Evolutionary conservation across 805 yeast genomes (phyloP).

Genomic region (Kodamaea nitidulidarum): DNA sequence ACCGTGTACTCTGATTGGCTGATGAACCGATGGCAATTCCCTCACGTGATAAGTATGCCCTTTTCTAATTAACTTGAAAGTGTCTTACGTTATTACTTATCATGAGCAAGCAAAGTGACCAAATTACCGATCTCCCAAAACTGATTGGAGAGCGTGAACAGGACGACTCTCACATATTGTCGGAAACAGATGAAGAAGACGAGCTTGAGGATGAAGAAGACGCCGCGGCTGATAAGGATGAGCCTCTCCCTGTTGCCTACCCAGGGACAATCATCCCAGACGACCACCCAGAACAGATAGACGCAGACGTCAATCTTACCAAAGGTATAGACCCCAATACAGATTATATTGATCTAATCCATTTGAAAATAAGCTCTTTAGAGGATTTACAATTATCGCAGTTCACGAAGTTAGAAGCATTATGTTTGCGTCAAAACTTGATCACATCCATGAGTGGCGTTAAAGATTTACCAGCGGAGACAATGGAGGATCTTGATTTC

Average conservation of each 20-base stretch:
- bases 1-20: neutral
- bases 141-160: constrained; percentile 9
- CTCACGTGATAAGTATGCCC: constrained; percentile 3
- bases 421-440: constrained; percentile 82
- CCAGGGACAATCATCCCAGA: constrained; percentile 46
- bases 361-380: constrained; percentile 61
- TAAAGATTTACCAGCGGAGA: constrained; percentile 57
- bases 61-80: neutral
- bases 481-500: constrained; percentile 74
- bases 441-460: constrained; percentile 58
- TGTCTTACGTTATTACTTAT: neutral
- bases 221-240: constrained; percentile 21
- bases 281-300: constrained; percentile 49
- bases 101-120: constrained; percentile 1
- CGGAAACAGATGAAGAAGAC: constrained; percentile 20
- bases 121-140: constrained; percentile 9
- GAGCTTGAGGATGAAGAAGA: constrained; percentile 22
- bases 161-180: constrained; percentile 9
- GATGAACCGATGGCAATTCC: neutral
- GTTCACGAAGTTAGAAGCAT: constrained; percentile 51
- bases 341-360: constrained; percentile 61
- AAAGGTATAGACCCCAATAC: constrained; percentile 53
- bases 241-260: constrained; percentile 37
- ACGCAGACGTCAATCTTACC: constrained; percentile 66
- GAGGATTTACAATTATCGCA: constrained; percentile 57